Percentiles rank a stretch among this genome's conserved stretches.
Evolutionary conservation across 164 flowering plant genomes (phyloP).

Genomic region (Aristolochia californica): DNA sequence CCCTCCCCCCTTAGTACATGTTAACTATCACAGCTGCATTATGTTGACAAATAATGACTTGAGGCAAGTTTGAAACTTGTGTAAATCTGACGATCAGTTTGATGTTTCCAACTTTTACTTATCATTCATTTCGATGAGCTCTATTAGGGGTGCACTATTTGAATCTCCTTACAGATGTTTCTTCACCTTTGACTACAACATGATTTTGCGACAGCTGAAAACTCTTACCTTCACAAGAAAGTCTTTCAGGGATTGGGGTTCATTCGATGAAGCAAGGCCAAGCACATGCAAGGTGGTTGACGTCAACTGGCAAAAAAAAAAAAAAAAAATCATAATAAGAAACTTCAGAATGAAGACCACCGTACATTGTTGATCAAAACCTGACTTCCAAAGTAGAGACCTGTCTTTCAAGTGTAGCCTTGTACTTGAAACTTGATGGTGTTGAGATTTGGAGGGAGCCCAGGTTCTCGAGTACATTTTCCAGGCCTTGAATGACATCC

Average conservation of each 20-base stretch:
- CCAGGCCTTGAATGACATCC: conserved; percentile 69
- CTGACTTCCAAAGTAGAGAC: conserved; percentile 24
- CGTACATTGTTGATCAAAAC: not conserved
- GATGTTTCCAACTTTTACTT: no score
- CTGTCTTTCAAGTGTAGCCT: conserved; percentile 81
- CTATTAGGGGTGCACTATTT: no score
- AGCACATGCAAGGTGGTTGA: conserved; percentile 74
- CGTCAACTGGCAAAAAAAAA: conserved; percentile 41
- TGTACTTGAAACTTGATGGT: conserved; percentile 78
- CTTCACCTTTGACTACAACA: no score
- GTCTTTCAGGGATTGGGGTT: conserved; percentile 44
- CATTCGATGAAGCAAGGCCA: conserved; percentile 40
- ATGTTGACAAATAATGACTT: no score
- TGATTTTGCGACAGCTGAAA: no score
- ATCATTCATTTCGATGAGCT: no score
- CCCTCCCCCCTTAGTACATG: no score
- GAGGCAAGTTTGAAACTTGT: no score
- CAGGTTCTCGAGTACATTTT: conserved; percentile 54
- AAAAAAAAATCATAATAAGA: not conserved
- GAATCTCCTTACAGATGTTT: no score
- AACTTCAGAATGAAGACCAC: not conserved
- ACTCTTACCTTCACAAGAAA: conserved; percentile 63
- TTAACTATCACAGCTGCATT: no score
- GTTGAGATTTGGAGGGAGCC: conserved; percentile 36
- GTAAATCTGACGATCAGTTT: no score